Percentiles rank a stretch among this genome's conserved stretches.
These are phyloP conservation scores for Tricholoma saponaceum DNA, from an alignment of 768 basidiomycete species.

Conservation along the genomic window DNA sequence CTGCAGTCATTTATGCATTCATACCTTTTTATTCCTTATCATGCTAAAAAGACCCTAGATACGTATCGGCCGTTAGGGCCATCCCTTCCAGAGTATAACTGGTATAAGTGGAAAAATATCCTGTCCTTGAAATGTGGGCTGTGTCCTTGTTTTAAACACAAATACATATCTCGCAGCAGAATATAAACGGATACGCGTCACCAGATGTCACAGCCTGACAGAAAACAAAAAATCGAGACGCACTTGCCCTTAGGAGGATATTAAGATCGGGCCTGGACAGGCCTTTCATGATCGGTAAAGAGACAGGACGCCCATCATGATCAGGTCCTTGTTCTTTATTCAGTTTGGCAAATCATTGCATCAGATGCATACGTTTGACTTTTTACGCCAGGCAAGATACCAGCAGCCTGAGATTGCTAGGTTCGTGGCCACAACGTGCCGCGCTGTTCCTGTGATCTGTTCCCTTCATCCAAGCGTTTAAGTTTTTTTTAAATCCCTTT, in stretches of 20 bases:
- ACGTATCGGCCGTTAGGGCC: background rate
- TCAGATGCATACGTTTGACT: too few relatives aligned
- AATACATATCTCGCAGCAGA: background rate
- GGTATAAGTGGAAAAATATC: background rate
- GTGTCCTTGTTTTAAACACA: background rate
- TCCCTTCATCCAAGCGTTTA: background rate
- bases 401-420: too few relatives aligned
- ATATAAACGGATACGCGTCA: background rate
- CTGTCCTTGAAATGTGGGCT: background rate
- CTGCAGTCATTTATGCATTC: background rate
- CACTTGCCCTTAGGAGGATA: background rate
- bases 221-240: background rate
- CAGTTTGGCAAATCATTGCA: background rate
- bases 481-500: background rate
- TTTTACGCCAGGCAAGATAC: too few relatives aligned
- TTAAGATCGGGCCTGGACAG: background rate
- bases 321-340: background rate
- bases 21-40: background rate
- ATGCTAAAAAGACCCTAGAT: background rate
- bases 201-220: background rate
- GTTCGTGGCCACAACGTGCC: background rate
- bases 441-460: background rate
- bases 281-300: background rate
- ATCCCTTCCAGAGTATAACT: background rate
- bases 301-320: background rate